Base-by-base conservation (phyloP, 768 basidiomycete genomes). In the Asterophora lycoperdoides region DNA sequence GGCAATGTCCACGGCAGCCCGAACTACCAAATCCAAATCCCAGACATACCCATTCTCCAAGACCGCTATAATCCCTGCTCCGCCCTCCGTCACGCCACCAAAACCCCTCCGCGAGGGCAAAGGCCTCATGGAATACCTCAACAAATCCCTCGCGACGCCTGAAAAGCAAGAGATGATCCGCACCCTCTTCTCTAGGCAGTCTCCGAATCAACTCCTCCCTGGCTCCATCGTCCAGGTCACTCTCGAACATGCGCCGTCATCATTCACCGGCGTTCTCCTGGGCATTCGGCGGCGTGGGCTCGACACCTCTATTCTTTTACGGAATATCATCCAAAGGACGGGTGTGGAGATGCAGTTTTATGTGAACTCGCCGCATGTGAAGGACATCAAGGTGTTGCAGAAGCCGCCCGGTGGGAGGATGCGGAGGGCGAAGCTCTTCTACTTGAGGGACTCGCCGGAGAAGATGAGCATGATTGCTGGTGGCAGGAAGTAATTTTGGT, bases 281-380 rank as follows among this genome's bases (percentile, higher is more conserved):
- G 80, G 83, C 26, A 78, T 94, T 56, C 81, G 90, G 44, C 79
- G 90, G 58, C 80, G 87, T 33, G 94, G 93, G 1, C 76, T 81
- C 23, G 90, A 92, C 68, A 93, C 91, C 20, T 86, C 84, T n/a
- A 89, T 98, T 62, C 74, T 84, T 45, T 69, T 98, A 44, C 80
- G 95, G 55, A 97, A 97, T 68, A 80, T 96, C 56, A 78, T 98
- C 44, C 87, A 91, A 59, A 78, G 92, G 54, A 91, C 87, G 10
- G 94, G 93, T 10, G 86, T 96, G 33, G 95, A 97, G 74, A 86
- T 91, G 86, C 86, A 86, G 61, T 89, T 91, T 70, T 93, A 86
- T 64, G 81, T 84, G 55, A 83, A 80, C 60, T 89, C 87, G 44
- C 94, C 95, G 23, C 80, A 90, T 62, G 60, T 98, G 67, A 91